phyloP scores from a whole-genome alignment of 306 rosid species.

The Prunus mira region DNA sequence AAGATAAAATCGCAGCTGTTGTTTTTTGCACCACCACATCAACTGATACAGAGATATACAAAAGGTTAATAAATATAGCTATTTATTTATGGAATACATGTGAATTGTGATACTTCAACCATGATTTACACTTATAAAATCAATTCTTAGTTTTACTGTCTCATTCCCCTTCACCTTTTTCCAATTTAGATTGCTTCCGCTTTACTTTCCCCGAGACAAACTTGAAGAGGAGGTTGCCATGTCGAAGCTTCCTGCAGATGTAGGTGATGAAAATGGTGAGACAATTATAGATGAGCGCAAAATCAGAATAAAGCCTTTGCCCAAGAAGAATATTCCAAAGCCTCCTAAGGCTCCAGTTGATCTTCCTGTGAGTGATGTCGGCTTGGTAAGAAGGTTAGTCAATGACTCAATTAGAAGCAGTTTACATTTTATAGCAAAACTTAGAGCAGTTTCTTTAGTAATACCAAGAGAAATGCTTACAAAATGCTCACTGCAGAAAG shows the following conservation, averaged over 20 bases:
- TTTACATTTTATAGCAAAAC: not conserved
- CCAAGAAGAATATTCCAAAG: conserved; percentile 51
- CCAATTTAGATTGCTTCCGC: conserved; percentile 79
- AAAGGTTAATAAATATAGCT: conserved; percentile 49
- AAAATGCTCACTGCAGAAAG: not conserved
- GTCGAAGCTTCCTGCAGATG: conserved; percentile 92
- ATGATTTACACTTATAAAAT: not conserved
- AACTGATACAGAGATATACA: conserved; percentile 87
- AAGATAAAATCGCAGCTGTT: conserved; percentile 74
- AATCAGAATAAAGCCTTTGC: conserved; percentile 94
- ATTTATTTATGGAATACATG: not conserved
- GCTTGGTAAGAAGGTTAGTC: conserved; percentile 69
- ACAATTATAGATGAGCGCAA: conserved; percentile 89
- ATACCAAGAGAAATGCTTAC: not conserved
- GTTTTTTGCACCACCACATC: conserved; percentile 87
- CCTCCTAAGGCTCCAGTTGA: conserved; percentile 55
- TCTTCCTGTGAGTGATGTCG: conserved; percentile 74
- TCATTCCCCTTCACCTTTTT: conserved; percentile 17
- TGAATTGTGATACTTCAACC: not conserved
- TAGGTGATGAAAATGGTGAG: conserved; percentile 99
- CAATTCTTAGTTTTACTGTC: conserved; percentile 4
- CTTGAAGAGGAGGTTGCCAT: conserved; percentile 92
- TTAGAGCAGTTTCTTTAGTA: not conserved
- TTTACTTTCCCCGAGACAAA: conserved; percentile 93
- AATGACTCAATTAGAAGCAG: not conserved